Percentiles rank a stretch among this genome's conserved stretches.
Conservation (phyloP, 495 filamentous ascomycete genomes). For the Aspergillus indologenus region DNA sequence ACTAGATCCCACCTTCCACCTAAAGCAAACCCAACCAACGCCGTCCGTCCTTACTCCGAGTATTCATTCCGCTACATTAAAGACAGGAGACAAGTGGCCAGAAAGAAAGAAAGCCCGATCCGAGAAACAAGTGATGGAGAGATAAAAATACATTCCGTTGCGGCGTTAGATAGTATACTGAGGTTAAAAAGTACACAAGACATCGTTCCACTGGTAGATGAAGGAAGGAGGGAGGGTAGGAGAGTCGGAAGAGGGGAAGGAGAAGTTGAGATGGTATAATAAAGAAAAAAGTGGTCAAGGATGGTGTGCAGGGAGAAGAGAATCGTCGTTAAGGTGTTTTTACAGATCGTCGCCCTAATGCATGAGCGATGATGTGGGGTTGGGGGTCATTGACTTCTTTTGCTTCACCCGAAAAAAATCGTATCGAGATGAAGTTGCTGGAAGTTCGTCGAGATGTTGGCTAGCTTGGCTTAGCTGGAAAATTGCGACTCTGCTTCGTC, state of each 20-base stretch:
- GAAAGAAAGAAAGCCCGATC: background rate
- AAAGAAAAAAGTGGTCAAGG: background rate
- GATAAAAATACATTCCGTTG: slow-evolving; percentile 1
- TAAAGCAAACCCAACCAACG: background rate
- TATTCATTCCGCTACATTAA: background rate
- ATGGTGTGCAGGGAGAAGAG: background rate
- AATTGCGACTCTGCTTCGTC: too few relatives aligned
- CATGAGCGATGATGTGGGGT: background rate
- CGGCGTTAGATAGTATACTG: background rate
- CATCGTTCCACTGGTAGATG: background rate
- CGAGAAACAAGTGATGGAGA: background rate
- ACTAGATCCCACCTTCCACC: background rate
- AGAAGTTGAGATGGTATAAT: background rate
- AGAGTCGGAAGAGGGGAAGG: background rate
- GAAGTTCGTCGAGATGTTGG: background rate
- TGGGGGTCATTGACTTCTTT: background rate
- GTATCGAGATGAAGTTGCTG: too few relatives aligned
- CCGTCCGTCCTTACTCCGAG: background rate
- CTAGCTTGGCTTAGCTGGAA: too few relatives aligned
- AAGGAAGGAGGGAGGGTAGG: background rate
- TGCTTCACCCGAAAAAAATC: background rate
- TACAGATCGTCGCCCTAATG: background rate
- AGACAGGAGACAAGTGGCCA: background rate
- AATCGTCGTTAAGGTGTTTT: background rate
- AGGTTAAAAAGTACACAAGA: background rate